Evolutionary conservation across 192 early-diverging fungal species (phyloP).

Genomic region (Dissophora ornata): DNA sequence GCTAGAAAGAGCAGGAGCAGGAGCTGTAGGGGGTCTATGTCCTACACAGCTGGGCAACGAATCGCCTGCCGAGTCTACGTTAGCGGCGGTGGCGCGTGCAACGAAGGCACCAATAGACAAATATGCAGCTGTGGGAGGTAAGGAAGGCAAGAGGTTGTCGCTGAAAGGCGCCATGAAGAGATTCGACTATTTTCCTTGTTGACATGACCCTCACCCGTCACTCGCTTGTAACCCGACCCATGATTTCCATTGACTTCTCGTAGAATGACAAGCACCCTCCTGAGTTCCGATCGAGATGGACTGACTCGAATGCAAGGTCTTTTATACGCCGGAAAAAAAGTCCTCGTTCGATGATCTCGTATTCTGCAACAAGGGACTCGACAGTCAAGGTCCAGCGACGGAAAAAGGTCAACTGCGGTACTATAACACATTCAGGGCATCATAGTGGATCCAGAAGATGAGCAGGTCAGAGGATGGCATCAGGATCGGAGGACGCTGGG

Average conservation of each 20-base stretch:
- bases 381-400: not conserved
- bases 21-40: too few species aligned
- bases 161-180: not conserved
- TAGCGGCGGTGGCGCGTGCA: too few species aligned
- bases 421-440: not conserved
- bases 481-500: slow-evolving; percentile 4
- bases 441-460: slow-evolving; percentile 4
- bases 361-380: not conserved
- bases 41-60: too few species aligned
- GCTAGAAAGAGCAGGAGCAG: too few species aligned
- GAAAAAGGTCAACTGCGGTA: not conserved
- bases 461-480: not conserved
- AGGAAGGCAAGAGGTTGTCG: not conserved
- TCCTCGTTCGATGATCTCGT: not conserved
- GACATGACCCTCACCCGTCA: too few species aligned
- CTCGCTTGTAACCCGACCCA: not conserved
- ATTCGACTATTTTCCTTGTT: too few species aligned
- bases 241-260: not conserved
- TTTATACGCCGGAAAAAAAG: not conserved
- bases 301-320: not conserved
- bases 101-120: too few species aligned
- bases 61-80: too few species aligned
- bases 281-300: not conserved
- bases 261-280: not conserved
- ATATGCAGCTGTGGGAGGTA: slow-evolving; percentile 1